Percentiles rank a stretch among this genome's conserved stretches.
These are phyloP conservation scores for Sporisorium sorghi DNA, from an alignment of 1,284 basidiomycete species.

Conservation along the genomic window DNA sequence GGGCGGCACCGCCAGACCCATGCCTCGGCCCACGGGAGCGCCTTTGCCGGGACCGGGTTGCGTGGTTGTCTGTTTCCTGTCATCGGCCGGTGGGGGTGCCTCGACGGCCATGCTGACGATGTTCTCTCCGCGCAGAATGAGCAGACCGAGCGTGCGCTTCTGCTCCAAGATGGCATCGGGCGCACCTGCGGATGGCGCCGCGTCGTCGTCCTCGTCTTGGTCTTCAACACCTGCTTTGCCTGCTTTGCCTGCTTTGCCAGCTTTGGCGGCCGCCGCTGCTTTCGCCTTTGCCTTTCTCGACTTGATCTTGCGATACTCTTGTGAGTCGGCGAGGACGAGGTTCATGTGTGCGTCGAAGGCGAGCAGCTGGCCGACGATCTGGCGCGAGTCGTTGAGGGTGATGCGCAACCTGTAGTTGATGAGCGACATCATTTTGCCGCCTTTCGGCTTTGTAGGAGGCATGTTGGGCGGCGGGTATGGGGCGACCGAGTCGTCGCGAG, in stretches of 20 bases:
- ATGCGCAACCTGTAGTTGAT: constrained; percentile 98
- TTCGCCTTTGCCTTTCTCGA: constrained; percentile 55
- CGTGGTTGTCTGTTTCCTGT: constrained; percentile 88
- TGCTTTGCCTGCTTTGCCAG: constrained; percentile 48
- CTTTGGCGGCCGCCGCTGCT: constrained; percentile 32
- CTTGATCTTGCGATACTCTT: constrained; percentile 67
- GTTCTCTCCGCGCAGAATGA: constrained; percentile 95
- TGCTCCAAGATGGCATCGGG: constrained; percentile 80
- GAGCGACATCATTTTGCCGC: constrained; percentile 89
- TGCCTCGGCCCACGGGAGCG: constrained; percentile 94
- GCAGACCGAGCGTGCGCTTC: constrained; percentile 93
- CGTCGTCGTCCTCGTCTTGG: constrained; percentile 60
- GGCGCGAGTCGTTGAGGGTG: constrained; percentile 96
- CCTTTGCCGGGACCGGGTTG: constrained; percentile 91
- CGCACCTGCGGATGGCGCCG: constrained; percentile 22
- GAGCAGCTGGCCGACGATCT: constrained; percentile 96
- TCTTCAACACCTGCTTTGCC: constrained; percentile 49
- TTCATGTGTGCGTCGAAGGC: constrained; percentile 99
- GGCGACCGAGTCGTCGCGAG: background rate
- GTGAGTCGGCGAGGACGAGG: constrained; percentile 87
- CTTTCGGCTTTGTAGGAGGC: constrained; percentile 65
- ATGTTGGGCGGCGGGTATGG: constrained; percentile 9
- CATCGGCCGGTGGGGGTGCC: constrained; percentile 91
- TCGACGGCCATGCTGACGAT: constrained; percentile 95
- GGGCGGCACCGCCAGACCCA: constrained; percentile 89